Percentiles rank a stretch among this genome's conserved stretches.
These are phyloP conservation scores for Rubia tinctorum DNA, from an alignment of 305 asterid species.

Conservation along the genomic window DNA sequence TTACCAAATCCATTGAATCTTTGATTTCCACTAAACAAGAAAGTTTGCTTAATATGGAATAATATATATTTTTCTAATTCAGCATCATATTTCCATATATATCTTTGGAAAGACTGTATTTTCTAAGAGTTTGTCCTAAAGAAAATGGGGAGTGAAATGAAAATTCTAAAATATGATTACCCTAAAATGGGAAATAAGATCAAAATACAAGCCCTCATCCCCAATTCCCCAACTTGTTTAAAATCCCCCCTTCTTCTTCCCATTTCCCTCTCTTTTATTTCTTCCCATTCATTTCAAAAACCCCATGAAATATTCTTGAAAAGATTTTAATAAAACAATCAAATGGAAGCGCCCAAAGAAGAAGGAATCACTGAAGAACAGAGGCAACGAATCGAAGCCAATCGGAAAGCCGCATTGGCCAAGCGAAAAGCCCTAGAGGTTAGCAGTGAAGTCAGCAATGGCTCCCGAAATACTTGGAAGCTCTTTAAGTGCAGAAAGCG, in stretches of 20 bases:
- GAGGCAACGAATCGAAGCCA: constrained; percentile 66
- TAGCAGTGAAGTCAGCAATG: constrained; percentile 7
- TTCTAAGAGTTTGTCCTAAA: too few species aligned
- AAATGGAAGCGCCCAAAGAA: constrained; percentile 19
- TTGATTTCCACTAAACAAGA: background rate
- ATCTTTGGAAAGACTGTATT: too few species aligned
- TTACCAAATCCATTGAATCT: background rate
- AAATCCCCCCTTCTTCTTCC: constrained; percentile 1
- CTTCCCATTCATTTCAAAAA: background rate
- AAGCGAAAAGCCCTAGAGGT: constrained; percentile 63
- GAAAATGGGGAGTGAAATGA: background rate
- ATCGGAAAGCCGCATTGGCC: constrained; percentile 82
- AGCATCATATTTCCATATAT: too few species aligned
- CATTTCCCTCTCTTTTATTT: background rate
- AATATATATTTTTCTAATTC: too few species aligned
- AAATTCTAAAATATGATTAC: too few species aligned
- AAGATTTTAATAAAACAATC: background rate
- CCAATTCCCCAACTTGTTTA: background rate
- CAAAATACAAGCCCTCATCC: background rate
- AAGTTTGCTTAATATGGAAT: too few species aligned
- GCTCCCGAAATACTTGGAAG: constrained; percentile 29
- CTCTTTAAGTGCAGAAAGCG: constrained; percentile 72
- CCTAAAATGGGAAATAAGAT: background rate
- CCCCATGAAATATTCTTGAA: background rate
- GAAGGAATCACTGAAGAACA: constrained; percentile 74